Conservation (phyloP, 768 basidiomycete genomes). For the Boletus huronensis region DNA sequence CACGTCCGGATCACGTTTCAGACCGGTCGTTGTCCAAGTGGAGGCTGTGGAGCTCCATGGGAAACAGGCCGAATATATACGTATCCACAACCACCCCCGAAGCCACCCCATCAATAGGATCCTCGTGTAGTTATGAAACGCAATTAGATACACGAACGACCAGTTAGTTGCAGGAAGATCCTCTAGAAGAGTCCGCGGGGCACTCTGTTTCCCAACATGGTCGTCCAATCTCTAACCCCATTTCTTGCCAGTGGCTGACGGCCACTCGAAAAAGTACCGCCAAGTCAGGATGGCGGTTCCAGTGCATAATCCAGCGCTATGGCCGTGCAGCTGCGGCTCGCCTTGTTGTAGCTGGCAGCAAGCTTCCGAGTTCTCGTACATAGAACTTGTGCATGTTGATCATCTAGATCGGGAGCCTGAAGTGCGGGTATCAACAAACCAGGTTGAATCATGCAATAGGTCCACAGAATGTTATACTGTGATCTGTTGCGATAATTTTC, state of each 20-base stretch:
- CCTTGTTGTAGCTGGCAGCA: too few species aligned
- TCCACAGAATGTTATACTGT: too few species aligned
- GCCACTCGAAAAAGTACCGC: conserved; percentile 27
- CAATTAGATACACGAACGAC: not conserved
- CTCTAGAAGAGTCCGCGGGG: conserved; percentile 25
- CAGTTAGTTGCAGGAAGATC: conserved; percentile 34
- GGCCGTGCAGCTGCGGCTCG: too few species aligned
- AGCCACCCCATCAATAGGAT: not conserved
- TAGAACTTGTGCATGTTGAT: too few species aligned
- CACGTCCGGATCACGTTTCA: not conserved
- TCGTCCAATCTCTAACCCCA: conserved; percentile 5
- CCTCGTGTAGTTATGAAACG: not conserved
- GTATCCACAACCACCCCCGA: not conserved
- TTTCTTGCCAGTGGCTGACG: too few species aligned
- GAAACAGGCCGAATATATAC: too few species aligned
- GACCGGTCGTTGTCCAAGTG: not conserved
- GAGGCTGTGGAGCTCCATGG: not conserved
- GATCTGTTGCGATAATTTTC: not conserved
- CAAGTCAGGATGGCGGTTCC: too few species aligned
- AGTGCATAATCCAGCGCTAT: too few species aligned
- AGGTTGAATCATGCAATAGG: too few species aligned
- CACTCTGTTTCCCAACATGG: conserved; percentile 50
- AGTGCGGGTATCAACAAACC: too few species aligned
- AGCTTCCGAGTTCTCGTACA: too few species aligned
- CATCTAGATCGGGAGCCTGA: too few species aligned